These are phyloP conservation scores for Ramaria rubella DNA, from an alignment of 768 basidiomycete species.

Conservation along the genomic window DNA sequence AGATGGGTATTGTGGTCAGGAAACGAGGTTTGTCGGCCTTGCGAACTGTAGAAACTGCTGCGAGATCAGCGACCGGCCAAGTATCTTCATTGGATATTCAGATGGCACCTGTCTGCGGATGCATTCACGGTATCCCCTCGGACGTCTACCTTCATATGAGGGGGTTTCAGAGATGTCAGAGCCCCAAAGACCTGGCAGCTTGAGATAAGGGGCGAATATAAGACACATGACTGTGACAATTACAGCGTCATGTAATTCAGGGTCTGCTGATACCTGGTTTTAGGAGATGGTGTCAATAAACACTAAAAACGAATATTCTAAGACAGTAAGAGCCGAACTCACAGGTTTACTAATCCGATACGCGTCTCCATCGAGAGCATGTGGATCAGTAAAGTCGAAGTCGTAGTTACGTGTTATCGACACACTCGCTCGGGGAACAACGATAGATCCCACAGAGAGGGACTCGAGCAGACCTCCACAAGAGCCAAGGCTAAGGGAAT, in stretches of 20 bases:
- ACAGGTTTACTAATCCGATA: slow-evolving; percentile 69
- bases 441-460: slow-evolving; percentile 68
- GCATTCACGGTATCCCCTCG: slow-evolving; percentile 52
- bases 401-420: slow-evolving; percentile 69
- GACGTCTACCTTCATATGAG: slow-evolving; percentile 23
- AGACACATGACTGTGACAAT: slow-evolving; percentile 14
- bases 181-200: slow-evolving; percentile 24
- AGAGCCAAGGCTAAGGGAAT: slow-evolving; percentile 57
- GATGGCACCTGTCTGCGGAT: slow-evolving; percentile 66
- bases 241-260: slow-evolving; percentile 44
- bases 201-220: background rate
- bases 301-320: slow-evolving; percentile 10
- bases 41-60: slow-evolving; percentile 79
- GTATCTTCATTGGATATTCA: background rate
- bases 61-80: background rate
- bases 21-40: slow-evolving; percentile 77
- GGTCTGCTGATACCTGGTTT: slow-evolving; percentile 54
- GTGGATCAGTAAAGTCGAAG: slow-evolving; percentile 53
- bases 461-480: slow-evolving; percentile 61
- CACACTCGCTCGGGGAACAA: slow-evolving; percentile 63
- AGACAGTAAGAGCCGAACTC: slow-evolving; percentile 13
- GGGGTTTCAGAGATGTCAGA: slow-evolving; percentile 40
- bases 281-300: too few relatives aligned
- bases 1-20: slow-evolving; percentile 64
- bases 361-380: slow-evolving; percentile 36